A percentile compares a stretch with the other conserved stretches of the same genome.
Evolutionary conservation across 139 green algal genomes (phyloP).

Genomic region (Haematococcus lacustris): DNA sequence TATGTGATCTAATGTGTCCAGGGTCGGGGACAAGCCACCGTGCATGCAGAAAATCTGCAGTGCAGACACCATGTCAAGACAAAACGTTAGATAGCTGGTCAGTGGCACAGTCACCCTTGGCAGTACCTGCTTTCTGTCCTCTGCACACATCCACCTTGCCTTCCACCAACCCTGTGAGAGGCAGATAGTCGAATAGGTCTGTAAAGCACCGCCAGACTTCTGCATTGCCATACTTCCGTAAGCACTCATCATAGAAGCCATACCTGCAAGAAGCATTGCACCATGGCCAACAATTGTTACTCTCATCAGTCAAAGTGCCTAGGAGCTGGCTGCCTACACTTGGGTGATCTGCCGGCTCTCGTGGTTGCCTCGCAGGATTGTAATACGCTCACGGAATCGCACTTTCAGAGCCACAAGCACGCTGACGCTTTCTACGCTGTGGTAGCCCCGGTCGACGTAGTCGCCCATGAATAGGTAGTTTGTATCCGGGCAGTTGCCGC

Average conservation of each 20-base stretch:
- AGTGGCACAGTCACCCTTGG: too few species aligned
- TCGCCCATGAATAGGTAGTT: conserved; percentile 99
- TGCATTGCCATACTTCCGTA: conserved; percentile 96
- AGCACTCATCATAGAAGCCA: conserved; percentile 99
- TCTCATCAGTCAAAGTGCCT: too few species aligned
- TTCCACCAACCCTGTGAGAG: conserved; percentile 92
- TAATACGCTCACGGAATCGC: conserved; percentile 91
- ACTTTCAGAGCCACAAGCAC: conserved; percentile 89
- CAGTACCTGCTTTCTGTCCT: too few species aligned
- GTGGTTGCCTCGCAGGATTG: conserved; percentile 97
- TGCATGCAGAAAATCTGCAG: conserved; percentile 96
- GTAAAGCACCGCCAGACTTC: conserved; percentile 99
- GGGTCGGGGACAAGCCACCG: conserved; percentile 87
- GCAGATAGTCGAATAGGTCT: conserved; percentile 99
- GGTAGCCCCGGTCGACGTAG: conserved; percentile 97
- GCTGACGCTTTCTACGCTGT: conserved; percentile 92
- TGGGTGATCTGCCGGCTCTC: conserved; percentile 97
- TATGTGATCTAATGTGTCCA: conserved; percentile 97
- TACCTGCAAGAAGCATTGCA: conserved; percentile 75
- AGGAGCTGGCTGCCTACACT: too few species aligned
- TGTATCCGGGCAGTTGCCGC: conserved; percentile 89
- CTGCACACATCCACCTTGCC: conserved; percentile 75
- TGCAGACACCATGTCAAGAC: too few species aligned
- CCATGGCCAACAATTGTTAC: too few species aligned
- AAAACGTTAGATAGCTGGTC: too few species aligned